phyloP scores from a whole-genome alignment of 352 stramenopile species.

The Globisporangium carolinianum region DNA sequence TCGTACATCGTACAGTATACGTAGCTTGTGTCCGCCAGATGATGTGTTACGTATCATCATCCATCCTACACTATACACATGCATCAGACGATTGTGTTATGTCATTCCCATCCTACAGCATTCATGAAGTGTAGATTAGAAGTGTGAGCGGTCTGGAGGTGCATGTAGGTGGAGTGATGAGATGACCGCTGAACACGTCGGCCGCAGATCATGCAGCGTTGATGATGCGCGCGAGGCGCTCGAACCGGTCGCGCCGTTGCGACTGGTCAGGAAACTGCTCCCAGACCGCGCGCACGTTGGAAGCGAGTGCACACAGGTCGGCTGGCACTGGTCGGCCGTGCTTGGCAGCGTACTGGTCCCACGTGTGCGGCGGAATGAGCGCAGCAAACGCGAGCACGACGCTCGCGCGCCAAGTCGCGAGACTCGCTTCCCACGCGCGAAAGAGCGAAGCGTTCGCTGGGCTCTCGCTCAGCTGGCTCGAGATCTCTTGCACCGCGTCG shows the following conservation, averaged over 20 bases:
- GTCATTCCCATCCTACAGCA: too few species aligned
- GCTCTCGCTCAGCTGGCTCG: conserved; percentile 28
- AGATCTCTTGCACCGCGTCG: conserved; percentile 57
- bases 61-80: too few species aligned
- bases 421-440: conserved; percentile 37
- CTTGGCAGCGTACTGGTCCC: conserved; percentile 58
- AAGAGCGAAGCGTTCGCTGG: conserved; percentile 28
- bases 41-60: too few species aligned
- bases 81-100: too few species aligned
- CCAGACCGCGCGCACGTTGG: conserved; percentile 38
- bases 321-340: conserved; percentile 38
- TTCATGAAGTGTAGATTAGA: too few species aligned
- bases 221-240: conserved; percentile 31
- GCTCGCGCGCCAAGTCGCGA: conserved; percentile 54
- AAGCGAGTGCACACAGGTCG: conserved; percentile 29
- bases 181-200: too few species aligned
- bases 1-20: too few species aligned
- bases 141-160: too few species aligned
- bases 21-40: too few species aligned
- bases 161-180: too few species aligned
- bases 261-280: conserved; percentile 35
- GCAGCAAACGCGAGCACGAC: conserved; percentile 63
- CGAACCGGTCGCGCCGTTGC: conserved; percentile 52
- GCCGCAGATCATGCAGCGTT: conserved; percentile 1
- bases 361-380: conserved; percentile 56